Conservation (phyloP, 768 basidiomycete species). For the Cyathus striatus region DNA sequence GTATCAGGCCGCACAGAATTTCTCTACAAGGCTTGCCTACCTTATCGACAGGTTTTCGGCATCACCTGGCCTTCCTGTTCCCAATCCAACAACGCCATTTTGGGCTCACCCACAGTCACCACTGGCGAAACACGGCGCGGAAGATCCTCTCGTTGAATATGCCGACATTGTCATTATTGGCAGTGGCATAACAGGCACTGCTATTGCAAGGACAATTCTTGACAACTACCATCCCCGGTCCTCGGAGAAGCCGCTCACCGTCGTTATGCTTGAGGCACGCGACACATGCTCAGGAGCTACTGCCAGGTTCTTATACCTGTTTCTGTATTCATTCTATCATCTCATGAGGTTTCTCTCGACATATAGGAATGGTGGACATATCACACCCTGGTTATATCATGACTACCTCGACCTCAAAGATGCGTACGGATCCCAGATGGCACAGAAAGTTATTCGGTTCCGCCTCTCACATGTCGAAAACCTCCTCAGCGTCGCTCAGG, state of each 20-base stretch:
- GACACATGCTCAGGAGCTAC: constrained; percentile 74
- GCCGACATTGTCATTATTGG: constrained; percentile 73
- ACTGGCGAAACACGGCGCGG: constrained; percentile 30
- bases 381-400: constrained; percentile 53
- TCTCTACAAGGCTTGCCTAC: neutral
- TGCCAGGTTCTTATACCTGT: constrained; percentile 39
- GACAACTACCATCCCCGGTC: constrained; percentile 9
- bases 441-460: constrained; percentile 54
- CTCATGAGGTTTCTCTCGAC: neutral
- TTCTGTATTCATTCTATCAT: neutral
- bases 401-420: constrained; percentile 48
- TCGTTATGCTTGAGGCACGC: constrained; percentile 81
- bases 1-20: neutral
- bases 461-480: constrained; percentile 52
- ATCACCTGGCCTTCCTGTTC: constrained; percentile 55
- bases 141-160: constrained; percentile 28
- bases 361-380: constrained; percentile 66
- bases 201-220: constrained; percentile 52
- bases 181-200: constrained; percentile 71
- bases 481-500: constrained; percentile 42
- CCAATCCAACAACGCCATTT: constrained; percentile 51
- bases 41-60: constrained; percentile 20
- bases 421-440: constrained; percentile 37
- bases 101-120: constrained; percentile 56
- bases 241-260: constrained; percentile 20